Evolutionary conservation across 2,329 filamentous ascomycete species (phyloP), one percentile per base, ranked within the genome.

Genomic region (Fusarium miscanthi): DNA sequence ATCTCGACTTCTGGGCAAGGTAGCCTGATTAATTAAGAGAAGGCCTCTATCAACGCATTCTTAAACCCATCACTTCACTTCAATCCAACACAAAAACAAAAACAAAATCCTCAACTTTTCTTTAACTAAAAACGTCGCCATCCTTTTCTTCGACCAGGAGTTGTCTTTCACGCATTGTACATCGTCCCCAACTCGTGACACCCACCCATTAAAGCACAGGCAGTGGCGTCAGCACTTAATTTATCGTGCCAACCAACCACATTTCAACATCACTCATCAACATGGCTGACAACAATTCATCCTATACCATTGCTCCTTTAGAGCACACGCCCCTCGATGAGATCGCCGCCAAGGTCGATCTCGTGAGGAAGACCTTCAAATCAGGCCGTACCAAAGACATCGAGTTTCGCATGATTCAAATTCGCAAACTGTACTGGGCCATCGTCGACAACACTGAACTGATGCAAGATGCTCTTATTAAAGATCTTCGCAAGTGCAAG

Each of bases 351-450:
- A 87, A 88, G 45, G 88, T 91, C 78, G 85, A 88, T 63, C 87
- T 84, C 11, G 84, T 92, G 46, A 91, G 91, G 78, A 83, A 86
- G 57, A 90, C 91, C n/a, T 98, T 94, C 83, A 87, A 88, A 76
- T 88, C 93, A 23, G 91, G 94, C 81, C 93, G 92, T 84, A 98
- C 95, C 46, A 94, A 94, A 80, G 88, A 93, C 60, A 80, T 98
- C 68, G 88, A 93, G 78, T 98, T 92, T 85, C 91, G 96, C 72
- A 86, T 95, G 71, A 87, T 90, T 60, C 96, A 98, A 87, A 90
- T 99, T 69, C 92, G 95, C 76, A 95, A 94, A 87, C 91, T 98
- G 63, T 98, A 97, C 86, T 98, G 96, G 96, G 94, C 89, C 12
- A 82, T 98, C 74, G 90, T 90, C 73, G 95, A 98, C 85, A 91